Conservation (phyloP, 2,329 filamentous ascomycete species). For the Xylariomycetidae sp. region DNA sequence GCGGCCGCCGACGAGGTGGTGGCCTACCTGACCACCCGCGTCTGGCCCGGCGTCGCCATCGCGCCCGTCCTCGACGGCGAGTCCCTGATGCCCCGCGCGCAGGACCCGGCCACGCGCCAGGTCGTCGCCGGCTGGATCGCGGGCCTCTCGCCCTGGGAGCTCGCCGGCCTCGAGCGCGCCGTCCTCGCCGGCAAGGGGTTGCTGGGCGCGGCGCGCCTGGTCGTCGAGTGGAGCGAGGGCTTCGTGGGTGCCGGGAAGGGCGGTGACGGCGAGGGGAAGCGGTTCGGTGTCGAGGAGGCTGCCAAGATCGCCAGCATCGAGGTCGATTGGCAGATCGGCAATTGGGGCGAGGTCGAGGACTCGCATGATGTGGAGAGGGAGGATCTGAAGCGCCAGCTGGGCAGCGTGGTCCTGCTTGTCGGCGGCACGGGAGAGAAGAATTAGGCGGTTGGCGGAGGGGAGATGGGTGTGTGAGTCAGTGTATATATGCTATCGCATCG, state of each 20-base stretch:
- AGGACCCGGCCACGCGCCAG: constrained; percentile 68
- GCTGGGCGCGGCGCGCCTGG: constrained; percentile 65
- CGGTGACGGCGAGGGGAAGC: constrained; percentile 27
- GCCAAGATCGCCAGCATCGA: constrained; percentile 73
- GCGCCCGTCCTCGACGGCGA: constrained; percentile 71
- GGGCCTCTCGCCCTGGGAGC: constrained; percentile 67
- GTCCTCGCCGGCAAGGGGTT: constrained; percentile 84
- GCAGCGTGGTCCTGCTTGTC: constrained; percentile 78
- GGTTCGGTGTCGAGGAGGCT: constrained; percentile 79
- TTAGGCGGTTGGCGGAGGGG: neutral
- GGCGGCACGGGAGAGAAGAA: constrained; percentile 45
- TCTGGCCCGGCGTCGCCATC: constrained; percentile 83
- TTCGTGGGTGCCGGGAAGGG: constrained; percentile 42
- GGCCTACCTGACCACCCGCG: constrained; percentile 59
- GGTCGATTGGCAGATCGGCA: constrained; percentile 80
- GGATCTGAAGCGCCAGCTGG: constrained; percentile 80
- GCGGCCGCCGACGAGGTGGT: constrained; percentile 65
- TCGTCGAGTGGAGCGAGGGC: constrained; percentile 84
- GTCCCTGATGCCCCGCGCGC: constrained; percentile 68
- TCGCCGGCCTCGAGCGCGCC: constrained; percentile 80
- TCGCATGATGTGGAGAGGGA: constrained; percentile 95
- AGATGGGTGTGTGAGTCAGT: neutral
- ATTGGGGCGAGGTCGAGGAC: constrained; percentile 97
- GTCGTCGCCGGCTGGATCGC: constrained; percentile 73
- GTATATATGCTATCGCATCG: no score